Percentiles rank a stretch among this genome's conserved stretches.
These are phyloP conservation scores for Magnaporthiopsis incrustans DNA, from an alignment of 2,329 filamentous ascomycete genomes.

Conservation along the genomic window DNA sequence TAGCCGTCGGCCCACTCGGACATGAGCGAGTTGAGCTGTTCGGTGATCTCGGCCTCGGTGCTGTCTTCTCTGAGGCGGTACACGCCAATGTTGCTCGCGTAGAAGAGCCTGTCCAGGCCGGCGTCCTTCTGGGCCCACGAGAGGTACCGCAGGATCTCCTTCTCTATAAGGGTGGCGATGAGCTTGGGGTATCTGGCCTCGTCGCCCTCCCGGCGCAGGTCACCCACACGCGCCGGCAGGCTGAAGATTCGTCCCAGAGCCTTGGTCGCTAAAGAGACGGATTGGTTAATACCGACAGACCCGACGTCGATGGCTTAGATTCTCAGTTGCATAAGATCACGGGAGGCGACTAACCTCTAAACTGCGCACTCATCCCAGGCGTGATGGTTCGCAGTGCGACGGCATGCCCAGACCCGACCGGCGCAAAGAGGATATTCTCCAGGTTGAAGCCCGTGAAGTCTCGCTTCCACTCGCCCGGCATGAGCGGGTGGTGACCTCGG, in stretches of 20 bases:
- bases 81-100: constrained; percentile 30
- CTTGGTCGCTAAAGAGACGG: constrained; percentile 19
- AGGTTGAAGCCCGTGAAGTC: constrained; percentile 26
- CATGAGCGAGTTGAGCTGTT: background rate
- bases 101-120: constrained; percentile 16
- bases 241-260: constrained; percentile 26
- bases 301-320: background rate
- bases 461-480: constrained; percentile 23
- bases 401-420: constrained; percentile 14
- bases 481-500: constrained; percentile 26
- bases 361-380: constrained; percentile 17
- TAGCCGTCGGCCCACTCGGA: constrained; percentile 7
- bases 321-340: background rate
- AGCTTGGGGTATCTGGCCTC: constrained; percentile 13
- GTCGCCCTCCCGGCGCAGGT: constrained; percentile 22
- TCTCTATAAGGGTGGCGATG: constrained; percentile 20
- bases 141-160: constrained; percentile 23
- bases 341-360: constrained; percentile 16
- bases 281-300: background rate
- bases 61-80: constrained; percentile 11
- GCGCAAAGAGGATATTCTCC: constrained; percentile 23
- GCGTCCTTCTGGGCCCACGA: constrained; percentile 24
- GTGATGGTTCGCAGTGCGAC: constrained; percentile 17
- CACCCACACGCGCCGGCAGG: constrained; percentile 22
- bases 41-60: background rate